Evolutionary conservation across 1,139 yeast genomes (phyloP), one percentile per base, ranked within the genome.

Genomic region (Zygoascus hellenicus): DNA sequence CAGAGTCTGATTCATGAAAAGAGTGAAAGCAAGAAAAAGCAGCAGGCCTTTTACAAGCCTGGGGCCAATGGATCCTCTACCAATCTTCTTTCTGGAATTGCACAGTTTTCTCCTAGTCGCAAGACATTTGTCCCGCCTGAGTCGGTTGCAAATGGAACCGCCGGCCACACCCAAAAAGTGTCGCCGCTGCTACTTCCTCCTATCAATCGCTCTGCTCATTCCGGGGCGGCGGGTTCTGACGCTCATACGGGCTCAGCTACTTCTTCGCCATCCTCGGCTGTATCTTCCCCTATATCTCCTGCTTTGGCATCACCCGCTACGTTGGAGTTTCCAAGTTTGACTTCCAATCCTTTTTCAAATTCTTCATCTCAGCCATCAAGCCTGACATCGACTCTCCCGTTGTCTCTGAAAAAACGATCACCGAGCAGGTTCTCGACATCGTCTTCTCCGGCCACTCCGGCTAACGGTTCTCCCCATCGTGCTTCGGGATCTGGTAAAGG

Each of bases 1-100:
- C 66, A 59, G 47, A 58, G 65, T 14, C 53, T 67, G 48, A 57
- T 61, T 26, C 59, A 56, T 33, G 67, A 63, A 34, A 54, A 54
- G 43, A 42, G 47, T 11, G 52, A 53, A 33, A 32, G 43, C 30
- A 22, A 47, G 28, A 55, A 50, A 38, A 48, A 50, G 35, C 49
- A 22, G 14, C 40, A 44, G 44, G 48, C 52, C 31, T 49, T 52
- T 44, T 51, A 43, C 45, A 48, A 53, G 37, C 49, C 49, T 2
- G 13, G 17, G 30, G 39, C 30, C 15, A 10, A 11, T 14, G 19
- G 42, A 29, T 10, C 38, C n/a, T 19, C 38, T 22, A 14, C 44
- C 13, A 16, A 41, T 29, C 43, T 45, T 13, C n/a, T 31, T 13
- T 31, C 33, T 31, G n/a, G 14, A 13, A 13, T 13, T 9, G 4